Base-by-base conservation (phyloP, 108 stramenopile species). In the Asterionellopsis glacialis region DNA sequence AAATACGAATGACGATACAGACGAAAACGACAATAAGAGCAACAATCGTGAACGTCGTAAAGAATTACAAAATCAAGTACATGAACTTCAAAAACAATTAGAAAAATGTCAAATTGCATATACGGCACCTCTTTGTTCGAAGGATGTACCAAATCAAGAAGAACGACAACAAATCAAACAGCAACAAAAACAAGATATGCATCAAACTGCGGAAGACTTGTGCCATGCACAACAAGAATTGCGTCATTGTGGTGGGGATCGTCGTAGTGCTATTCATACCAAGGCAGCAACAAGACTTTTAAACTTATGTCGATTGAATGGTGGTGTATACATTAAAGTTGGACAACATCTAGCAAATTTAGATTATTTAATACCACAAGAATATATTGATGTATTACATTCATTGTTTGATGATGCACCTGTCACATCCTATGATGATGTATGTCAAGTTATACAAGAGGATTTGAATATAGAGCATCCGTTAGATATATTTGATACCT, bases 321-420 rank as follows among this genome's bases (percentile, higher is more conserved):
- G 80, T 16, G 96, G 96, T 19, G 88, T 90, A 0, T 84, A 84
- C 72, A 84, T 88, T 58, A 90, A 94, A 76, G 84, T 95, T 9
- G 95, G 95, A 41, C 96, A 95, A 65, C 93, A 95, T 61, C 61
- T 97, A 11, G 88, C 94, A 12, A 93, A 96, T 72, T 67, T 97
- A 24, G 96, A 97, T 61, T 82, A 95, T 63, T 69, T 97, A 12
- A 63, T 97, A 1, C 96, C 96, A 11, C 67, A 57, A 9, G 94
- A 95, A 63, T 95, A 90, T 71, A 89, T 91, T 25, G 65, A 76
- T 9, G 69, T 74, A 12, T 62, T 97, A 10, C 81, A 81, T 9
- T 78, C 78, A 9, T 57, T 95, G 57, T 93, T 95, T 53, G 85
- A 91, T 51, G 83, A 90, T 58, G 84, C 87, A 12, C 90, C 93